Conservation (phyloP, 495 filamentous ascomycete species). For the Penicillium fimorum region DNA sequence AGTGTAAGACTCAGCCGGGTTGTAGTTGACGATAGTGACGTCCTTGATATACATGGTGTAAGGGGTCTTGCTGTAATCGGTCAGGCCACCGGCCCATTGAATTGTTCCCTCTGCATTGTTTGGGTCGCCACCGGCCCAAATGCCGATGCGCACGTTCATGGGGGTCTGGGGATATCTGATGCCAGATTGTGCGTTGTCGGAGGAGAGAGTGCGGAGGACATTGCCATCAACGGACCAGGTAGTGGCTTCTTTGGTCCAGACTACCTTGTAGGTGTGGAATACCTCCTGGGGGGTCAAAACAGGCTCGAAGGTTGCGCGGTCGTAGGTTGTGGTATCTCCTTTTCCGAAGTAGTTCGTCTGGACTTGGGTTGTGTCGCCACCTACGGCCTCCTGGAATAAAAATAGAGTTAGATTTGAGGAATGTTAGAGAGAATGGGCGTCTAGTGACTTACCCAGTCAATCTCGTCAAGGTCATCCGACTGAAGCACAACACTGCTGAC, state of each 20-base stretch:
- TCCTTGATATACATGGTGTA: not conserved
- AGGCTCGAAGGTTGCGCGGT: not conserved
- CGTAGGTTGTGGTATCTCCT: not conserved
- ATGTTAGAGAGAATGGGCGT: not conserved
- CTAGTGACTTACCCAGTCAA: conserved; percentile 69
- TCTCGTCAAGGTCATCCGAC: conserved; percentile 85
- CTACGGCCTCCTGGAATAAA: not conserved
- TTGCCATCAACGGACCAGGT: not conserved
- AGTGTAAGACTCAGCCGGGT: not conserved
- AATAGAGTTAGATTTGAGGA: not conserved
- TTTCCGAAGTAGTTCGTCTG: not conserved
- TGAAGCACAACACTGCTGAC: conserved; percentile 76
- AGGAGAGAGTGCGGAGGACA: not conserved
- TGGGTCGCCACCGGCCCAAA: not conserved
- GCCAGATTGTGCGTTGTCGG: not conserved
- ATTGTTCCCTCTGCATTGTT: not conserved
- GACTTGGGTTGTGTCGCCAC: not conserved
- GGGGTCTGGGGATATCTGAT: not conserved
- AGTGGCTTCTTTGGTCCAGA: not conserved
- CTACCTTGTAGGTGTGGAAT: not conserved
- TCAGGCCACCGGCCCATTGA: not conserved
- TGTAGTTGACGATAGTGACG: not conserved
- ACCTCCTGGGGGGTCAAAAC: not conserved
- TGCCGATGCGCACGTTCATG: not conserved
- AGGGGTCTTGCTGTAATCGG: not conserved